Conservation (phyloP, 2,329 filamentous ascomycete genomes). For the Cytospora leucostoma region DNA sequence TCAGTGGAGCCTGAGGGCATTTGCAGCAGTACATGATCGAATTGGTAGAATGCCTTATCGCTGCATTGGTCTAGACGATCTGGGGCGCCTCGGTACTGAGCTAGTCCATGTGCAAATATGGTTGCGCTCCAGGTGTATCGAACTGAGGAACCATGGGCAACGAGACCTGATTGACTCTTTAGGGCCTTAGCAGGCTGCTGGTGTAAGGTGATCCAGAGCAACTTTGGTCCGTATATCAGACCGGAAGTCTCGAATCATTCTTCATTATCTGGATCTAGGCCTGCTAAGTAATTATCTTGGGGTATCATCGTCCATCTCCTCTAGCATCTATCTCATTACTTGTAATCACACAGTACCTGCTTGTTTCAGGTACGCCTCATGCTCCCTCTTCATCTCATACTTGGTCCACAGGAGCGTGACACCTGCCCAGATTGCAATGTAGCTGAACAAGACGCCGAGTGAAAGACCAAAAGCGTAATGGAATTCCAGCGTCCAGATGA, state of each 20-base stretch:
- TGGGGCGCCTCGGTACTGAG: too few species aligned
- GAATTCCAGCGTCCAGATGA: constrained; percentile 25
- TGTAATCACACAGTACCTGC: background rate
- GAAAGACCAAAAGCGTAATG: constrained; percentile 26
- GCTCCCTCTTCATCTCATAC: constrained; percentile 23
- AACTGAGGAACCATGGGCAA: too few species aligned
- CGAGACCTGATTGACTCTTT: too few species aligned
- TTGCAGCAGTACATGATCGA: too few species aligned
- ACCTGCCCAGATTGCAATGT: constrained; percentile 22
- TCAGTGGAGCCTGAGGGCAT: too few species aligned
- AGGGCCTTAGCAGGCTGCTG: too few species aligned
- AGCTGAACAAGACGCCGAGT: constrained; percentile 23
- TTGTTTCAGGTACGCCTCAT: background rate
- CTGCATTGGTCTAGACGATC: too few species aligned
- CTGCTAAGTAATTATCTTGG: background rate
- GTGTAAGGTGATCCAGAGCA: too few species aligned
- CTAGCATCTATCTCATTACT: background rate
- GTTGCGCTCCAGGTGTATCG: too few species aligned
- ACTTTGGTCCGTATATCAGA: too few species aligned
- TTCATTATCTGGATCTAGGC: background rate
- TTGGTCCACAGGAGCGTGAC: constrained; percentile 23
- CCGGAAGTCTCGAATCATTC: background rate
- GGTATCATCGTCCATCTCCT: background rate
- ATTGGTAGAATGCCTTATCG: too few species aligned
- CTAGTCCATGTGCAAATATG: too few species aligned